Conservation (phyloP, 192 early-diverging fungal genomes). For the Chytriomyces hyalinus region DNA sequence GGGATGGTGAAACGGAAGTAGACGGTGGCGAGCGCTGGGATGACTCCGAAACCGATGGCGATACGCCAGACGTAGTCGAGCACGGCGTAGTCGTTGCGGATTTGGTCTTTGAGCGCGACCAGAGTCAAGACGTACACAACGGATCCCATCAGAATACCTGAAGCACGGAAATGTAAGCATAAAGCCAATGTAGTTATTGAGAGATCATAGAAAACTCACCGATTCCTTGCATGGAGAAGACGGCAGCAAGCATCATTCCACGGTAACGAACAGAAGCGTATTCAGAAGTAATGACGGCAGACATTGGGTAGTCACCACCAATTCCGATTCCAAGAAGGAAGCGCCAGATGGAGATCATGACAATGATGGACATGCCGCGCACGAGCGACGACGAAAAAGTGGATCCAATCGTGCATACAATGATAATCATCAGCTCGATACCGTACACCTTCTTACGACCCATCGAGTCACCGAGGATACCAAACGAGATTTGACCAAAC, state of each 20-base stretch:
- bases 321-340: slow-evolving; percentile 91
- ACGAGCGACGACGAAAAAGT: slow-evolving; percentile 73
- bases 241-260: slow-evolving; percentile 85
- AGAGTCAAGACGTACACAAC: slow-evolving; percentile 75
- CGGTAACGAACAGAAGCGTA: slow-evolving; percentile 79
- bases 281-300: slow-evolving; percentile 91
- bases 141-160: slow-evolving; percentile 78
- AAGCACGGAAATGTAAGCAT: no score
- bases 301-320: slow-evolving; percentile 96
- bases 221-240: slow-evolving; percentile 94
- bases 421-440: slow-evolving; percentile 87
- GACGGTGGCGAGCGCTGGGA: slow-evolving; percentile 82
- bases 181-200: no score
- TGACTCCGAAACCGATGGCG: slow-evolving; percentile 79
- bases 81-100: slow-evolving; percentile 60
- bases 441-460: slow-evolving; percentile 91
- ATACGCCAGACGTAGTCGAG: slow-evolving; percentile 94
- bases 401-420: slow-evolving; percentile 81
- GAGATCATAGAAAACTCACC: no score
- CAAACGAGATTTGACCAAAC: slow-evolving; percentile 89
- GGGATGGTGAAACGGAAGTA: slow-evolving; percentile 90
- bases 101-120: slow-evolving; percentile 70
- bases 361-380: slow-evolving; percentile 69
- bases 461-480: slow-evolving; percentile 83
- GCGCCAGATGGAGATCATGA: slow-evolving; percentile 85